Evolutionary conservation across 1,139 yeast species (phyloP).

Genomic region (Yamadazyma triangularis): DNA sequence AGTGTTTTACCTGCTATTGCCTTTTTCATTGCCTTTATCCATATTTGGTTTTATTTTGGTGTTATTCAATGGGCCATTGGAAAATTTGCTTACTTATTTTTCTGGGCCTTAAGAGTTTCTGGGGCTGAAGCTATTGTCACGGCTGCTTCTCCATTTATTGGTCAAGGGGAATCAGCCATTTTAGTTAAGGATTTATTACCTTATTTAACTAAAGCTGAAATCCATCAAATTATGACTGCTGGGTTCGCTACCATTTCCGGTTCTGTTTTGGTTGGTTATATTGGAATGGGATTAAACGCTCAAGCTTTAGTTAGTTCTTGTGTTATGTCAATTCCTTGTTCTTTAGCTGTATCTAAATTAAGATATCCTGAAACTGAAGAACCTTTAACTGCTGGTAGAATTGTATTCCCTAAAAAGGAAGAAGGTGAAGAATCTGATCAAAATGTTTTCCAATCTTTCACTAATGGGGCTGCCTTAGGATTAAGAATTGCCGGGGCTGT

Average conservation of each 20-base stretch:
- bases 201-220: conserved; percentile 57
- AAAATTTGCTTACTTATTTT: conserved; percentile 57
- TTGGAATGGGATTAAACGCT: conserved; percentile 60
- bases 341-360: conserved; percentile 59
- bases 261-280: conserved; percentile 61
- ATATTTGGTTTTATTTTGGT: conserved; percentile 59
- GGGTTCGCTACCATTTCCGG: conserved; percentile 70
- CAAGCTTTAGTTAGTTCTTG: conserved; percentile 65
- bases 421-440: conserved; percentile 32
- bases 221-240: conserved; percentile 62
- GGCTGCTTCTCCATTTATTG: conserved; percentile 67
- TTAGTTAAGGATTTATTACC: conserved; percentile 61
- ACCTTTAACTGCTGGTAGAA: conserved; percentile 49
- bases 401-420: conserved; percentile 38
- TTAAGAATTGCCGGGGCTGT: conserved; percentile 57
- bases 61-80: conserved; percentile 58
- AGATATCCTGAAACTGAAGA: conserved; percentile 60
- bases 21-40: conserved; percentile 62
- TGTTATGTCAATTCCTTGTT: conserved; percentile 70
- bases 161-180: conserved; percentile 66
- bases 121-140: conserved; percentile 71
- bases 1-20: conserved; percentile 60
- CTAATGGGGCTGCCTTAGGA: conserved; percentile 62
- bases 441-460: conserved; percentile 61
- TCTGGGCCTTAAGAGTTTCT: conserved; percentile 57